phyloP scores from a whole-genome alignment of 495 filamentous ascomycete genomes.

The Xylaria palmicola region DNA sequence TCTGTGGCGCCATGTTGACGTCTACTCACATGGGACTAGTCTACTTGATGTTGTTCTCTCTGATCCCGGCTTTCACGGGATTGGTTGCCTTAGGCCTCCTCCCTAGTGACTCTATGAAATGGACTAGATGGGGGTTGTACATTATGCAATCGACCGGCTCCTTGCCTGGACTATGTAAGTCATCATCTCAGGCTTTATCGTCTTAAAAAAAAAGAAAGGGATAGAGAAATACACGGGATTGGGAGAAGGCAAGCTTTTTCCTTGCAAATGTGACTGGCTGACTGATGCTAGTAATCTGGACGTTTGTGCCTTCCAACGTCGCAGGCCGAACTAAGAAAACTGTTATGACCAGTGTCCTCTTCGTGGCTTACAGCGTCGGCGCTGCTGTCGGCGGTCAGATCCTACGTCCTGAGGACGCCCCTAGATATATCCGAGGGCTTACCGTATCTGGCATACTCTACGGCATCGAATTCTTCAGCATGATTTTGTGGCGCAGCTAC shows the following conservation, averaged over 20 bases:
- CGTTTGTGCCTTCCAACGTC: conserved; percentile 27
- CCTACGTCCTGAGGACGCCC: conserved; percentile 51
- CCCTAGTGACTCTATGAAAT: conserved; percentile 24
- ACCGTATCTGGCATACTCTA: background rate
- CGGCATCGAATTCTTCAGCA: background rate
- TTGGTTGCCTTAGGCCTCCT: conserved; percentile 22
- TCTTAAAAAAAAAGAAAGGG: too few species aligned
- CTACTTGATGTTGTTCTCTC: conserved; percentile 20
- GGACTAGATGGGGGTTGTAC: conserved; percentile 24
- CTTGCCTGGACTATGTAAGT: background rate
- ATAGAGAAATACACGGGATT: too few species aligned
- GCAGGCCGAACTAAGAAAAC: conserved; percentile 29
- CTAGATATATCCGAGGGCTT: conserved; percentile 6
- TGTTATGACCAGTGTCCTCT: conserved; percentile 31
- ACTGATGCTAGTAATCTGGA: conserved; percentile 13
- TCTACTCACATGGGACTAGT: background rate
- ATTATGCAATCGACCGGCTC: conserved; percentile 18
- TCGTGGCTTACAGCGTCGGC: conserved; percentile 46
- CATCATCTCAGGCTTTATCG: too few species aligned
- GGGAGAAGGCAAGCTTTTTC: too few species aligned
- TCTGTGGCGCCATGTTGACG: background rate
- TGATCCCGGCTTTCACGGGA: conserved; percentile 20
- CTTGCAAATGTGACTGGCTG: too few species aligned
- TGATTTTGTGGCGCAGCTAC: conserved; percentile 14
- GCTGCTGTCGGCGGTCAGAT: conserved; percentile 58